phyloP scores from a whole-genome alignment of 1,284 basidiomycete genomes.

The Irpex lacteus region DNA sequence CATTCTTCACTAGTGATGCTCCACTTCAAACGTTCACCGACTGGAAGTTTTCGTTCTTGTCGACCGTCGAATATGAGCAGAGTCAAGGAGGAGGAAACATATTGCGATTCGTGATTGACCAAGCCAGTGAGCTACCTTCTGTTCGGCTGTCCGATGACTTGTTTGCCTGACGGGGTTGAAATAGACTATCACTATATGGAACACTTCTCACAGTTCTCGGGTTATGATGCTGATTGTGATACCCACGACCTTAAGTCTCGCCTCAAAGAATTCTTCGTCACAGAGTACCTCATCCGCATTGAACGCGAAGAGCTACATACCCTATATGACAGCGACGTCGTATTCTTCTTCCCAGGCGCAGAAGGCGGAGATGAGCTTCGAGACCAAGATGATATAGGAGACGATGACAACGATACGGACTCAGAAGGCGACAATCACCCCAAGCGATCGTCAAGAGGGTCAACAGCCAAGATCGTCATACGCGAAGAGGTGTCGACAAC shows the following conservation, averaged over 20 bases:
- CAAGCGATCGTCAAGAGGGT: background rate
- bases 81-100: slow-evolving; percentile 17
- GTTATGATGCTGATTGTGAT: slow-evolving; percentile 19
- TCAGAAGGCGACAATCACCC: background rate
- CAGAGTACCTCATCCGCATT: slow-evolving; percentile 24
- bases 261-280: slow-evolving; percentile 27
- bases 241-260: slow-evolving; percentile 12
- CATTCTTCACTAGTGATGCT: slow-evolving; percentile 7
- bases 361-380: slow-evolving; percentile 10
- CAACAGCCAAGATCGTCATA: background rate
- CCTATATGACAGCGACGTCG: background rate
- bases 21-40: slow-evolving; percentile 16
- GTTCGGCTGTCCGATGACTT: background rate
- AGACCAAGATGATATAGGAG: background rate
- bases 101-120: slow-evolving; percentile 23
- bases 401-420: background rate
- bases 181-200: slow-evolving; percentile 28
- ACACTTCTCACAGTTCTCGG: slow-evolving; percentile 23
- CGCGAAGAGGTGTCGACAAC: slow-evolving; percentile 24
- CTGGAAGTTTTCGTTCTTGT: slow-evolving; percentile 31
- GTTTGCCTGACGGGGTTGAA: background rate
- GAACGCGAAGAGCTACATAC: background rate
- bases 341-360: background rate
- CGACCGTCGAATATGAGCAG: slow-evolving; percentile 22
- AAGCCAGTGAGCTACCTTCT: slow-evolving; percentile 22